Conservation (phyloP, 2,329 filamentous ascomycete species). For the Cercospora janseana region DNA sequence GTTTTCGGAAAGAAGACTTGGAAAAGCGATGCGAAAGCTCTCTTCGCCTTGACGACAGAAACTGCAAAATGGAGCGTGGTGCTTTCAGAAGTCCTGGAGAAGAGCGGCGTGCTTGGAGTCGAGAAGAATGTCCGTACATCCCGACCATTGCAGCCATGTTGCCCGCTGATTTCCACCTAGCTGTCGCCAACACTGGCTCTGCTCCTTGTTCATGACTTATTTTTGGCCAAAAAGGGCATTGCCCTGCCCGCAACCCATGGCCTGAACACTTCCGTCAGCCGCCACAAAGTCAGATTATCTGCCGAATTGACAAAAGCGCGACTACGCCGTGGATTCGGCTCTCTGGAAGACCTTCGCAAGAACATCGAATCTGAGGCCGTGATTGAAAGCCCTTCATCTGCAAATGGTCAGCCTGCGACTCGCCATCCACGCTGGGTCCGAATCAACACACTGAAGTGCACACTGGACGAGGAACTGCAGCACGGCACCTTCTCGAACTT, state of each 20-base stretch:
- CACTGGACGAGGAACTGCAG: conserved; percentile 68
- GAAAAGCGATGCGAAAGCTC: conserved; percentile 74
- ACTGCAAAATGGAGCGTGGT: conserved; percentile 86
- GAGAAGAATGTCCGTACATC: conserved; percentile 71
- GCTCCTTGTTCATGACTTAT: conserved; percentile 79
- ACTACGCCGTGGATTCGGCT: conserved; percentile 66
- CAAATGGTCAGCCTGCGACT: conserved; percentile 38
- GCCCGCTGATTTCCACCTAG: conserved; percentile 45
- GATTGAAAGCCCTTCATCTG: conserved; percentile 27
- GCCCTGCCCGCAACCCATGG: conserved; percentile 77
- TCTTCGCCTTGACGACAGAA: conserved; percentile 85
- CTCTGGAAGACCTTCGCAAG: conserved; percentile 64
- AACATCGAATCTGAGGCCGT: conserved; percentile 51
- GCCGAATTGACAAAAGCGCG: conserved; percentile 81
- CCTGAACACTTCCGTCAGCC: conserved; percentile 69
- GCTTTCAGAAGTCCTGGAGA: conserved; percentile 86
- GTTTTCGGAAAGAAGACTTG: conserved; percentile 72
- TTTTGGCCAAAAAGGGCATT: conserved; percentile 78
- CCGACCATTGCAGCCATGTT: neutral
- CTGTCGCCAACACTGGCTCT: conserved; percentile 77
- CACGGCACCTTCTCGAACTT: conserved; percentile 66
- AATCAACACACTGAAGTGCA: conserved; percentile 75
- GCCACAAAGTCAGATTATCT: conserved; percentile 75
- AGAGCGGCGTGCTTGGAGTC: conserved; percentile 67
- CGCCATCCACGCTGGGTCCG: conserved; percentile 87